Evolutionary conservation across 2,329 filamentous ascomycete genomes (phyloP), one percentile per base, ranked within the genome.

Genomic region (Grosmannia clavigera): DNA sequence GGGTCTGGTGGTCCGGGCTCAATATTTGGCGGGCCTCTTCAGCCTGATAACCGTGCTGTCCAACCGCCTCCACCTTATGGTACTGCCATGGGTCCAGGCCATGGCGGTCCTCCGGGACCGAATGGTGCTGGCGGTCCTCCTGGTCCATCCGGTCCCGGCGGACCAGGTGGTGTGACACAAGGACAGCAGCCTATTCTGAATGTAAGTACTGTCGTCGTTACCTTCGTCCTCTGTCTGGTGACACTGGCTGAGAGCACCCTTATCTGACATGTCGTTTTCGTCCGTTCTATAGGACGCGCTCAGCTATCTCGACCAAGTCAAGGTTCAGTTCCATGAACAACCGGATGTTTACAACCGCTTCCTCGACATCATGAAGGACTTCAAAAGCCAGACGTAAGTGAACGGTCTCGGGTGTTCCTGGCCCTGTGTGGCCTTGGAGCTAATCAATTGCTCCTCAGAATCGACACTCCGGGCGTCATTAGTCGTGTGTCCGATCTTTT

Each of bases 311-410:
- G 94, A 99, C 70, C 94, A 97, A 73, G 94, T 99, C 64, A 99
- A 99, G 74, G 92, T 97, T 33, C 92, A 96, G 69, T 99, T 99
- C 67, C 88, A 91, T 62, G 92, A 97, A 64, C 91, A 96, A 66
- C 92, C 94, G 4, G 92, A 97, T 72, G 94, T 99, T 0, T 99
- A 99, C 69, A 97, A 97, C 69, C 81, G 89, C 46, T 97, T 99
- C 67, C 76, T 99, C 54, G 94, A 99, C 67, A 99, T 99, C 56
- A 99, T 99, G 94, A 99, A 99, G 70, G 94, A 99, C 67, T 99
- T 99, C 72, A 99, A 99, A 75, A 96, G 91, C 68, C 92, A 96
- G 75, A 91, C 92, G 83, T 92, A 78, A 75, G 87, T 81, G 5
- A 10, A 22, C 25, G 22, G 12, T 31, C 16, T 55, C 19, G n/a